phyloP scores from a whole-genome alignment of 2,329 filamentous ascomycete genomes.

The Tolypocladium pustulatum region DNA sequence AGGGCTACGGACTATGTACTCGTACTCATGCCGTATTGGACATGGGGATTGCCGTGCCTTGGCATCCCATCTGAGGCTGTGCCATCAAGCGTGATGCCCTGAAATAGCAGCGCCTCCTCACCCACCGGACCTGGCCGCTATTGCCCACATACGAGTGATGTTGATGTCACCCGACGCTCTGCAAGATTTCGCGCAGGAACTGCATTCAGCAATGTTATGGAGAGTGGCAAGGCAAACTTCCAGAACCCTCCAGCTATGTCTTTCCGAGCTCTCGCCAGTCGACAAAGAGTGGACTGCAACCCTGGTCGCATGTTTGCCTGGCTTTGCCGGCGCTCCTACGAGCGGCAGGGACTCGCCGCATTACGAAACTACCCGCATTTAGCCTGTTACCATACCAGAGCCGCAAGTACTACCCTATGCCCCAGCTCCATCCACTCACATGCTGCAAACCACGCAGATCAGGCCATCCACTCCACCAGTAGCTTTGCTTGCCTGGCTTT shows the following conservation, averaged over 20 bases:
- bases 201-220: background rate
- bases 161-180: background rate
- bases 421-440: background rate
- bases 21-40: background rate
- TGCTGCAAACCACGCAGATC: background rate
- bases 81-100: background rate
- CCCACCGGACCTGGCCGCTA: background rate
- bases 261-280: background rate
- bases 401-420: background rate
- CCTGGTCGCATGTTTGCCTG: background rate
- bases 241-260: background rate
- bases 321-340: background rate
- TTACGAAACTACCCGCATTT: background rate
- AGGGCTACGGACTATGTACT: too few relatives aligned
- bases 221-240: background rate
- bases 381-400: fast-evolving
- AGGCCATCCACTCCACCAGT: constrained; percentile 1
- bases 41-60: background rate
- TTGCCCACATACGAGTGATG: background rate
- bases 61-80: background rate
- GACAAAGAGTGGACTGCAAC: background rate
- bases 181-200: background rate
- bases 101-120: background rate
- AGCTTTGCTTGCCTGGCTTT: background rate
- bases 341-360: background rate